These are phyloP conservation scores for Pseudonitzschia pungens DNA, from an alignment of 108 stramenopile species.

Conservation along the genomic window DNA sequence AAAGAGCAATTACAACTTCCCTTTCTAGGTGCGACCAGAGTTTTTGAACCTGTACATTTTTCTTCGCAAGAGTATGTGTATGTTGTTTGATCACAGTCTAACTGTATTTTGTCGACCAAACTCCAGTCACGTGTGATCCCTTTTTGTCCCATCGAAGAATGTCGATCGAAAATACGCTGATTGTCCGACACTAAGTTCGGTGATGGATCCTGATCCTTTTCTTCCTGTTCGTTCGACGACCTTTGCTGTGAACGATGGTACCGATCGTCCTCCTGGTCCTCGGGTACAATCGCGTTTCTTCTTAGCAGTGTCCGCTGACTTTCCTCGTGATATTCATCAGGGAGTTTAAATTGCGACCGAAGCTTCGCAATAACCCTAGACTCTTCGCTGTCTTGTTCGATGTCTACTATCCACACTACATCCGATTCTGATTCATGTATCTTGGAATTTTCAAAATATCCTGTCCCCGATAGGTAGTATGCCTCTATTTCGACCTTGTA, in stretches of 20 bases:
- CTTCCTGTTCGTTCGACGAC: neutral
- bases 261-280: neutral
- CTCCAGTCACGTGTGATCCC: neutral
- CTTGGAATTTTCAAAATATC: slow-evolving; percentile 19
- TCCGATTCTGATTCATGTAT: neutral
- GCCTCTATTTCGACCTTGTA: slow-evolving; percentile 26
- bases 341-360: slow-evolving; percentile 8
- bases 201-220: neutral
- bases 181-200: neutral
- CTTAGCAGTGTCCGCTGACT: neutral
- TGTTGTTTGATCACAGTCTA: neutral
- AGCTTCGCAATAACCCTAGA: slow-evolving; percentile 21
- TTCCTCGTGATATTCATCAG: slow-evolving; percentile 5
- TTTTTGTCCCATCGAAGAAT: neutral
- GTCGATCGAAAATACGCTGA: neutral
- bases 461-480: slow-evolving; percentile 21
- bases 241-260: neutral
- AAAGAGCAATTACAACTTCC: slow-evolving; percentile 15
- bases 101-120: neutral
- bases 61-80: neutral
- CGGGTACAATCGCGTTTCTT: neutral
- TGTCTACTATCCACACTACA: slow-evolving; percentile 24
- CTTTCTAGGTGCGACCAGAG: neutral
- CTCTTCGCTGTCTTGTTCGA: slow-evolving; percentile 9
- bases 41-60: neutral